Base-by-base conservation (phyloP, 805 yeast species). In the Isabelozyma heimii region DNA sequence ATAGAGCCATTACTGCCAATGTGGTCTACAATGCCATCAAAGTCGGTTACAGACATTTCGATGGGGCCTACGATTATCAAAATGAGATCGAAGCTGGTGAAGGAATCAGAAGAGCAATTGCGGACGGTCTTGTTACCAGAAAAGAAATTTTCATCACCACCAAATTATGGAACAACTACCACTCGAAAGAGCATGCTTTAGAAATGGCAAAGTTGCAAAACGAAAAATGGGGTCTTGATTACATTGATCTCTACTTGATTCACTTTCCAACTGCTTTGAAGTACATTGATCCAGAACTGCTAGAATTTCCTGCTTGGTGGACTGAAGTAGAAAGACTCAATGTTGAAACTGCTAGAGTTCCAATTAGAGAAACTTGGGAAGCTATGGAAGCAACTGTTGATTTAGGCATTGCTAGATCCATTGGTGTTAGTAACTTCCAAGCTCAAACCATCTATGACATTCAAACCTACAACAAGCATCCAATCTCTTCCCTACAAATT, bases 241-340 rank as follows among this genome's bases (percentile, higher is more conserved):
- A 87, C 59, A 83, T 87, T 43, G 94, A 87, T 61, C 68, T 87
- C 50, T 81, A 83, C 62, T 73, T 87, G 60, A 76, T 87, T 63
- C 94, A 87, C 67, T 88, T 91, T 91, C 95, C 95, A 4, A 13
- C 45, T n/a, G 27, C 50, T 26, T 61, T 79, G 50, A 75, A 70
- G 44, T 65, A 30, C 8, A 59, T 68, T n/a, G 47, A 47, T 8
- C 46, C 46, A 14, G 62, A 65, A 8, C 27, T 69, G 49, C 58
- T 37, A 38, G 59, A 53, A 52, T 59, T 73, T 43, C 77, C 79
- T 44, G 59, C 53, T 15, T 59, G 55, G 42, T 66, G 40, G 61
- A 61, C 57, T 79, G 74, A 6, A 65, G 65, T 16, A 66, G 75
- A 41, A 69, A 66, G 4, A 33, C 30, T 6, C 40, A 37, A 12